Evolutionary conservation across 2,329 filamentous ascomycete species (phyloP).

Genomic region (Peltaster fructicola): DNA sequence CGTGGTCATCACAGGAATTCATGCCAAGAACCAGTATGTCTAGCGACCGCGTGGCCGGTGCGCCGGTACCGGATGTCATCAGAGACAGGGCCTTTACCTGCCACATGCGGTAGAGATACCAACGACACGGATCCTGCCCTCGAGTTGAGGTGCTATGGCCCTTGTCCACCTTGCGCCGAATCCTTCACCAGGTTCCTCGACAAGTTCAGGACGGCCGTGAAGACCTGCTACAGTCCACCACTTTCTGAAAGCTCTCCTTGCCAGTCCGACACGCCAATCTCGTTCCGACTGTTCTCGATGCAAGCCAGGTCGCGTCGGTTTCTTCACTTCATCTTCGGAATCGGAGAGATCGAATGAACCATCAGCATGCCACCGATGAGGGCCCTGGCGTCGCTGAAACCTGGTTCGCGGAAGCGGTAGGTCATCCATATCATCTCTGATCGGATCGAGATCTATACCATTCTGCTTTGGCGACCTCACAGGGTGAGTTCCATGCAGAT

Average conservation of each 20-base stretch:
- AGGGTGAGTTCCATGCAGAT: conserved; percentile 35
- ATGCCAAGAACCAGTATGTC: conserved; percentile 3
- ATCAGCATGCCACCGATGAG: conserved; percentile 3
- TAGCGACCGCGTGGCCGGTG: too few relatives aligned
- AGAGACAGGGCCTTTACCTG: too few relatives aligned
- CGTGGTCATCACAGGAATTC: not conserved
- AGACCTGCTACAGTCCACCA: conserved; percentile 57
- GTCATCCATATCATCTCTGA: not conserved
- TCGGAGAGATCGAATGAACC: conserved; percentile 8
- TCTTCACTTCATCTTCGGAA: conserved; percentile 22
- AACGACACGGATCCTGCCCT: conserved; percentile 47
- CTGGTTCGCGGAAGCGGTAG: conserved; percentile 4
- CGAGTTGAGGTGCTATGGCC: conserved; percentile 58
- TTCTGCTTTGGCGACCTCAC: conserved; percentile 12
- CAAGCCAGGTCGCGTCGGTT: conserved; percentile 23
- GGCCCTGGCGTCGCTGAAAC: conserved; percentile 4
- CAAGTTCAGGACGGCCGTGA: conserved; percentile 27
- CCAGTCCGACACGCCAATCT: conserved; percentile 41
- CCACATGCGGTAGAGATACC: too few relatives aligned
- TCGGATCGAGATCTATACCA: too few relatives aligned
- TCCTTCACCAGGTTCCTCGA: conserved; percentile 42
- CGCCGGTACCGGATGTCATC: too few relatives aligned
- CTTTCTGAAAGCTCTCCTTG: conserved; percentile 50
- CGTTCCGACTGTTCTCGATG: conserved; percentile 24
- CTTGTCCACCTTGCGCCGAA: conserved; percentile 56